phyloP scores from a whole-genome alignment of 495 filamentous ascomycete species.

The Sabuloglossum arenarium region DNA sequence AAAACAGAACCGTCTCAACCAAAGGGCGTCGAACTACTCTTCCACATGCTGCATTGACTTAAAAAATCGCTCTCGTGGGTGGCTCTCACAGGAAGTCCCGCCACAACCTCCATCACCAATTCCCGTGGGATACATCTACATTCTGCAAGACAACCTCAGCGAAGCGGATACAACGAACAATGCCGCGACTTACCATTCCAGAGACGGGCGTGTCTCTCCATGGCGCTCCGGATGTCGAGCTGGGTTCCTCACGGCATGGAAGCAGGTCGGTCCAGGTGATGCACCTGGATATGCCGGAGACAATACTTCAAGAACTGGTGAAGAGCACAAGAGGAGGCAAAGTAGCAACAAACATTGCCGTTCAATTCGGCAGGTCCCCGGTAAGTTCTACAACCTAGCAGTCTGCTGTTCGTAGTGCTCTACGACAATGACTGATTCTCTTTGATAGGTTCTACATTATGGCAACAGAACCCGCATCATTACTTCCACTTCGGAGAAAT shows the following conservation, averaged over 20 bases:
- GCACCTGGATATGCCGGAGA: neutral
- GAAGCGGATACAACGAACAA: neutral
- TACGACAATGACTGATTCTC: neutral
- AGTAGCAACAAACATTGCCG: neutral
- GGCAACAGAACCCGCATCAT: neutral
- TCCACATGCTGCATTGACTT: neutral
- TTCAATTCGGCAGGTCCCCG: neutral
- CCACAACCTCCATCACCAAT: neutral
- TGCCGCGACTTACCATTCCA: neutral
- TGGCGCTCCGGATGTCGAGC: neutral
- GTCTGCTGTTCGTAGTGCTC: neutral
- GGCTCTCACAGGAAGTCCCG: neutral
- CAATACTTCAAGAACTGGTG: neutral
- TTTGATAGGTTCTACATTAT: neutral
- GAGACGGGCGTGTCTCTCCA: neutral
- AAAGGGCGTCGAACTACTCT: neutral
- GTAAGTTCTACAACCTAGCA: neutral
- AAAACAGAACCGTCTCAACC: neutral
- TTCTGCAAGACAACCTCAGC: neutral
- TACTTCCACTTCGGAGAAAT: neutral
- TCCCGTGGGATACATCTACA: neutral
- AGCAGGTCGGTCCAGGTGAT: neutral
- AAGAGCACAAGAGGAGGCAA: neutral
- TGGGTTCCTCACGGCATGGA: neutral
- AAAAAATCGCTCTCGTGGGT: neutral